Evolutionary conservation across 225 moss, liverwort and hornwort species (phyloP), one percentile per base, ranked within the genome.

Genomic region (Bryoerythrophyllum caledonicum): DNA sequence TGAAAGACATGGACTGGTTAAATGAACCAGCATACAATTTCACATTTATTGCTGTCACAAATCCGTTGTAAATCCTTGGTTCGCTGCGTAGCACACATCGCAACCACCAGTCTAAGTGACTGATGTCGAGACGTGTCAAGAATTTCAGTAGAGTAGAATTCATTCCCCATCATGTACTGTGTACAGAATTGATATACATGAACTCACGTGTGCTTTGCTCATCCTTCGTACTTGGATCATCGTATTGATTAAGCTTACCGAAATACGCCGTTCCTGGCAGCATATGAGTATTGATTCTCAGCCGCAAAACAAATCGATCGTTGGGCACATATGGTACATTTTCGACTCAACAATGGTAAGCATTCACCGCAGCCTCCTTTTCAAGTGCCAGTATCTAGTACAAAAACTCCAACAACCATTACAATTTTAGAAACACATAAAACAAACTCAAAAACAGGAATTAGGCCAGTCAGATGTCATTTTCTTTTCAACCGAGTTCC

Each of bases 11-110:
- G 37, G 38, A 74, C 26, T 38, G 34, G 53, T 63, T 52, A 23
- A 52, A 63, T 19, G 19, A 74, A 63, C 63, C 26, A 32, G 16
- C 35, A 53, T 38, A 74, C 19, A 63, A 53, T 40, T 74, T 53
- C 26, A 26, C 64, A 74, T 24, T 62, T 10, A 73, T 23, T 35
- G 51, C 51, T 34, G 38, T 75, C 58, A 57, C 16, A 75, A 46
- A 57, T 15, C 20, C 14, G 16, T 60, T 60, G 46, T n/a, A 23
- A 60, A 30, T 20, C 14, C 56, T n/a, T 27, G 65, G 20, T 65
- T 54, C 20, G n/a, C 4, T 65, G 20, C 27, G 13, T 65, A 8
- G 56, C 21, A 43, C n/a, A 56, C 66, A 44, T 9, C 10, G 21
- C 66, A 65, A 65, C 65, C 28, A 28, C 56, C 28, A 16, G 37